phyloP scores from a whole-genome alignment of 176 grass and related monocot species.

The Phyllostachys edulis region DNA sequence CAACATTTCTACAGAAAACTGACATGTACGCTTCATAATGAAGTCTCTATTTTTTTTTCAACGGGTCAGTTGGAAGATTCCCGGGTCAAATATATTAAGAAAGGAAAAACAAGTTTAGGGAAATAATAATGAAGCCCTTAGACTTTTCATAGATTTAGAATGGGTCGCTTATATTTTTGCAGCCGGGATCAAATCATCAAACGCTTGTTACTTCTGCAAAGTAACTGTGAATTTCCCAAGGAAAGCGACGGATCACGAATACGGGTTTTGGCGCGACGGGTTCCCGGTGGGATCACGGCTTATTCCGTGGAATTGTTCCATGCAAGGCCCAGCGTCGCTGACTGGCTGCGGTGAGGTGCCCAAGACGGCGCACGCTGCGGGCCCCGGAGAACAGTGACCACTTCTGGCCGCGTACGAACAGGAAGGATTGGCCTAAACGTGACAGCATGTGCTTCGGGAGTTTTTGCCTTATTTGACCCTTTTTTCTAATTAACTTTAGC shows the following conservation, averaged over 20 bases:
- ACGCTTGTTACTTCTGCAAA: not conserved
- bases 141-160: not conserved
- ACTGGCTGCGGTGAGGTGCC: not conserved
- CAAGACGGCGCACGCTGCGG: not conserved
- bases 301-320: not conserved
- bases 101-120: no score
- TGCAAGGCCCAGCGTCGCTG: not conserved
- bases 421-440: constrained; percentile 5
- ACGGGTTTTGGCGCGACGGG: not conserved
- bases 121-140: not conserved
- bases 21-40: not conserved
- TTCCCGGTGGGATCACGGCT: not conserved
- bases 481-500: no score
- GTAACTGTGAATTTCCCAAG: not conserved
- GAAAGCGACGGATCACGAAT: not conserved
- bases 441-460: constrained; percentile 1
- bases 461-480: no score
- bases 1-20: not conserved
- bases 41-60: no score
- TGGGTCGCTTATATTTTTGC: not conserved
- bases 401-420: not conserved
- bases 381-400: not conserved
- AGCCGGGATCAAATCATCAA: not conserved
- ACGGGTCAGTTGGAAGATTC: no score
- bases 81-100: no score